These are phyloP conservation scores for Berkeleyomyces basicola DNA, from an alignment of 2,329 filamentous ascomycete genomes.

Conservation along the genomic window DNA sequence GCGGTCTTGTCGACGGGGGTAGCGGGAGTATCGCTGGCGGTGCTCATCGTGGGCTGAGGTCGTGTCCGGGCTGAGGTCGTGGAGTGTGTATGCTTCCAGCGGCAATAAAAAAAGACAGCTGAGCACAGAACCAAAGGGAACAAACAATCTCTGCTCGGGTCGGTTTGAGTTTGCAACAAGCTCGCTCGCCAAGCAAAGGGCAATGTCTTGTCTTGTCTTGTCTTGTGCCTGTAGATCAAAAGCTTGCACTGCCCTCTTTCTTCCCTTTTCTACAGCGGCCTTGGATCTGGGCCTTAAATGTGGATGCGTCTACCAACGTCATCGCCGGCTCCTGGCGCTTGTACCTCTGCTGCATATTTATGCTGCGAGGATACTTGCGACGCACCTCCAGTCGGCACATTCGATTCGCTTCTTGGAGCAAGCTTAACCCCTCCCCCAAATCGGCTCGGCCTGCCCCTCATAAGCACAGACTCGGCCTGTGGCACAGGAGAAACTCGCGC, in stretches of 20 bases:
- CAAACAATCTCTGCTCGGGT: not conserved
- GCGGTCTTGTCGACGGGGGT: constrained; percentile 17
- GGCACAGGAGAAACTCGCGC: not conserved
- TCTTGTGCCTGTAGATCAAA: constrained; percentile 11
- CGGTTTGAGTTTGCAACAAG: constrained; percentile 15
- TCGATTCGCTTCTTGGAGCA: not conserved
- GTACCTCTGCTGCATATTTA: constrained; percentile 1
- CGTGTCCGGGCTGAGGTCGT: not conserved
- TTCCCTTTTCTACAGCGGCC: not conserved
- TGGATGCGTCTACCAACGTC: constrained; percentile 1
- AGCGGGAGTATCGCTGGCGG: not conserved
- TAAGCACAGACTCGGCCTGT: not conserved
- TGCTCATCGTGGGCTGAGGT: not conserved
- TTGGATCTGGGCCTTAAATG: not conserved
- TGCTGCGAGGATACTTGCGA: not conserved
- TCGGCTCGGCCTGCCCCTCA: not conserved
- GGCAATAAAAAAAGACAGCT: not conserved
- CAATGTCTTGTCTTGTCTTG: not conserved
- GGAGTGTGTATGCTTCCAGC: not conserved
- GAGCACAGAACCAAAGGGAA: not conserved
- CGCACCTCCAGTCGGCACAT: not conserved
- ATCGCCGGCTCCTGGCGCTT: not conserved
- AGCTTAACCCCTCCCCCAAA: not conserved
- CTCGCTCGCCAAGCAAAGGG: not conserved
- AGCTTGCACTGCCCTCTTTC: constrained; percentile 12